Conservation (phyloP, 2,329 filamentous ascomycete genomes). For the Rhynchosporium graminicola region DNA sequence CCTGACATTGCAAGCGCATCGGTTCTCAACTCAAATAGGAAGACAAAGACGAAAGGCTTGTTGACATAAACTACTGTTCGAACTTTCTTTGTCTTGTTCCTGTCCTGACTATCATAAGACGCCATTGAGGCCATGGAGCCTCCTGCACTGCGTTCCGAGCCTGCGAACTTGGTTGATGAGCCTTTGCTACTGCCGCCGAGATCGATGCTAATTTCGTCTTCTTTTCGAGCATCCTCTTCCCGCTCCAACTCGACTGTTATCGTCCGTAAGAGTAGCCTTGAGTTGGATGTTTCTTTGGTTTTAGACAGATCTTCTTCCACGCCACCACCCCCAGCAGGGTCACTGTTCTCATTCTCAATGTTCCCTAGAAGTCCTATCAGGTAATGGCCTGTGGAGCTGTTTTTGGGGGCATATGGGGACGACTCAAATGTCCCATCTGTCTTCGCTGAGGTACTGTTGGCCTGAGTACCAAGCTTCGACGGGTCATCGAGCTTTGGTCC, state of each 20-base stretch:
- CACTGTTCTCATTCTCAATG: constrained; percentile 50
- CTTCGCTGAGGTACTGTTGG: neutral
- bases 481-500: neutral
- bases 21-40: constrained; percentile 67
- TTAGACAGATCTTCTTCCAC: constrained; percentile 17
- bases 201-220: constrained; percentile 50
- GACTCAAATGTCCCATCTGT: constrained; percentile 2
- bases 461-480: neutral
- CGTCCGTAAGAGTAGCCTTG: constrained; percentile 63
- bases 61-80: constrained; percentile 73
- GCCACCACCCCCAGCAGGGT: constrained; percentile 4
- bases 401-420: constrained; percentile 22
- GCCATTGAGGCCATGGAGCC: constrained; percentile 23
- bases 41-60: constrained; percentile 75
- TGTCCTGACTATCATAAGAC: constrained; percentile 50
- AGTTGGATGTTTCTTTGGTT: constrained; percentile 42
- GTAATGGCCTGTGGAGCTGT: constrained; percentile 51
- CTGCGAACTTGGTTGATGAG: constrained; percentile 18
- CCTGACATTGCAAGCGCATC: constrained; percentile 56
- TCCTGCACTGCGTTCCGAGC: constrained; percentile 32
- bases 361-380: constrained; percentile 69
- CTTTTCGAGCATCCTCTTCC: constrained; percentile 44
- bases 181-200: constrained; percentile 38
- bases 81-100: constrained; percentile 57
- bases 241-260: constrained; percentile 65